Base-by-base conservation (phyloP, 108 stramenopile genomes). In the Pseudonitzschia delicatissima region DNA sequence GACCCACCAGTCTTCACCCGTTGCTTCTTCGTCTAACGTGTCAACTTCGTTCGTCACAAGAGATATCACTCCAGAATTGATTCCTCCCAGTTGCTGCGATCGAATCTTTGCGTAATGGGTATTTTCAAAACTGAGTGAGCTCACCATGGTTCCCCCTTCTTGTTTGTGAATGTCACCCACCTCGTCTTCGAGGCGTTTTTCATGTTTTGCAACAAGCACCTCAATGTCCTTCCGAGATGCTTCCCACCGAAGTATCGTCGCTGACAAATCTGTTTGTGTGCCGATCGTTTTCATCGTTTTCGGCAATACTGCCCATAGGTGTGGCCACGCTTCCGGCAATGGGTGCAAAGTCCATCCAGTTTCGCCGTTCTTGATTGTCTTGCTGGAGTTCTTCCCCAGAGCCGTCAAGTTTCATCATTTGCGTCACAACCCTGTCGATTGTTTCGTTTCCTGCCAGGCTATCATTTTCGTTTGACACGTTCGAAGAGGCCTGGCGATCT, bases 191-290 rank as follows among this genome's bases (percentile, higher is more conserved):
- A 11, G 28, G 6, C n/a, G 36, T 4, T 61, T 6, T 18, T 42
- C 20, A n/a, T 61, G 28, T 0, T 40, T 21, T n/a, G 28, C 11
- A 40, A 40, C 2, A 12, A 42, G 6, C 11, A 39, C 8, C 15
- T 61, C 60, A 21, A 61, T 42, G 8, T 61, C 60, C n/a, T 5
- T 61, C 39, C 21, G 37, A 3, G 35, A 61, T 40, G 32, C 60
- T 61, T 23, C 60, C 60, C 18, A 61, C 60, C 32, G 60, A 61
- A n/a, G 60, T 61, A 4, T 61, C 60, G 32, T 61, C 60, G 37
- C n/a, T 61, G 11, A 61, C 60, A 26, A 61, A 61, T 26, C 11
- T n/a, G n/a, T 17, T 36, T 13, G 35, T 23, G 20, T n/a, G 11
- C 2, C 17, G 8, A n/a, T 57, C 27, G 29, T 31, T 31, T 11